Base-by-base conservation (phyloP, 768 basidiomycete genomes). In the Russula brevipes region DNA sequence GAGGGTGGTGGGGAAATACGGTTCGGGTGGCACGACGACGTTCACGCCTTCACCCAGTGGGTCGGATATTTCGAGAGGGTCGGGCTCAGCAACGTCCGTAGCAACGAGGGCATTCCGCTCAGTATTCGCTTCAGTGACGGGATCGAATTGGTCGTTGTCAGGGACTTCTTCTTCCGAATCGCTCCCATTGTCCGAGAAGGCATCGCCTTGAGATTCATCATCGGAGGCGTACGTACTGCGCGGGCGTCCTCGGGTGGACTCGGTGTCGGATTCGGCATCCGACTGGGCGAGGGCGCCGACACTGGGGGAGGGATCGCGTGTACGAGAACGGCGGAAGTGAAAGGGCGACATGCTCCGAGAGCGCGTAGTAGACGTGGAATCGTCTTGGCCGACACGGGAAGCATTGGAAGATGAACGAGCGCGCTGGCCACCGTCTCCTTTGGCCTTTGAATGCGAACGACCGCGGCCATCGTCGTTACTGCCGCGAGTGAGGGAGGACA, bases 11-110 rank as follows among this genome's bases (percentile, higher is more conserved):
- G 88, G 87, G 73, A 91, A 91, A 72, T 90, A 90, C 2, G 90
- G 89, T 66, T 91, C 88, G 4, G 84, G 87, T 0, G 91, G 89
- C 1, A 93, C 83, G 66, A 94, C 84, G 57, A 94, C 87, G 69
- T 94, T 94, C 19, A 92, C 89, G 60, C 93, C 95, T 74, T 97
- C 94, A 12, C 95, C 95, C 10, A 95, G 79, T 0, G 90, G 91
- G 73, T 95, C 94, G 0, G 87, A 83, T 59, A 81, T 71, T 45
- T 81, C 76, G 44, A 71, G 73, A 4, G 74, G 76, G 53, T 88
- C 87, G 17, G 75, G 78, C 57, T 88, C 88, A 2, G 61, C 69
- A 11, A 82, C 80, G 9, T 80, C 82, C 2, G 77, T 73, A 0
- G 78, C 75, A 35, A 86, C 76, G 38, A 86, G 78, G 0, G 89